These are phyloP conservation scores for Leccinum subgranulosum DNA, from an alignment of 768 basidiomycete species.

Conservation along the genomic window DNA sequence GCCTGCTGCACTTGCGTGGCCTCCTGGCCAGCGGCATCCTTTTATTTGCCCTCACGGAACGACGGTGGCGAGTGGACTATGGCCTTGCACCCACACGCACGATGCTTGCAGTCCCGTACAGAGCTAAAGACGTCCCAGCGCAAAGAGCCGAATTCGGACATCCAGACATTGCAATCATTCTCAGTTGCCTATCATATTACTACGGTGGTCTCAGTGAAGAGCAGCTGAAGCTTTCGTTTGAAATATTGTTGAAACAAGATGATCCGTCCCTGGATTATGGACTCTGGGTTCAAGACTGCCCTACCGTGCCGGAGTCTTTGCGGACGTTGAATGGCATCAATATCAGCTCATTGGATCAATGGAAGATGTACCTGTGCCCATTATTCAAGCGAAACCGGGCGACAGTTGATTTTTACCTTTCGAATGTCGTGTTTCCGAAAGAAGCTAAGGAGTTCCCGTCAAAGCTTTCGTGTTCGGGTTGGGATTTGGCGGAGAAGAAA, in stretches of 20 bases:
- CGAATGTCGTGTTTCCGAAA: conserved; percentile 33
- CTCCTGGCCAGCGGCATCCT: conserved; percentile 28
- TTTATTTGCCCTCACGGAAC: conserved; percentile 22
- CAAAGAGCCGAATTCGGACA: conserved; percentile 33
- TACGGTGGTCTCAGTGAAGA: conserved; percentile 12
- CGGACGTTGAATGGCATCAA: not conserved
- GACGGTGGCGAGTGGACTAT: conserved; percentile 34
- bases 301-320: not conserved
- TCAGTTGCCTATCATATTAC: conserved; percentile 34
- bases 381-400: conserved; percentile 2
- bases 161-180: conserved; percentile 31
- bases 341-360: conserved; percentile 6
- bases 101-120: conserved; percentile 30
- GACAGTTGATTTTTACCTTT: conserved; percentile 16
- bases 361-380: not conserved
- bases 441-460: conserved; percentile 30
- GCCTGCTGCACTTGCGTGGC: conserved; percentile 24
- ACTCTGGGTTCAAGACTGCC: not conserved
- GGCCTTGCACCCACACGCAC: conserved; percentile 20
- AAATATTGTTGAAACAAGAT: conserved; percentile 1
- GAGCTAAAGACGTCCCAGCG: conserved; percentile 34
- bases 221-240: not conserved
- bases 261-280: conserved; percentile 1
- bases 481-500: conserved; percentile 34
- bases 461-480: conserved; percentile 29